Conservation (phyloP, 768 basidiomycete species). For the Chalciporus piperatus region DNA sequence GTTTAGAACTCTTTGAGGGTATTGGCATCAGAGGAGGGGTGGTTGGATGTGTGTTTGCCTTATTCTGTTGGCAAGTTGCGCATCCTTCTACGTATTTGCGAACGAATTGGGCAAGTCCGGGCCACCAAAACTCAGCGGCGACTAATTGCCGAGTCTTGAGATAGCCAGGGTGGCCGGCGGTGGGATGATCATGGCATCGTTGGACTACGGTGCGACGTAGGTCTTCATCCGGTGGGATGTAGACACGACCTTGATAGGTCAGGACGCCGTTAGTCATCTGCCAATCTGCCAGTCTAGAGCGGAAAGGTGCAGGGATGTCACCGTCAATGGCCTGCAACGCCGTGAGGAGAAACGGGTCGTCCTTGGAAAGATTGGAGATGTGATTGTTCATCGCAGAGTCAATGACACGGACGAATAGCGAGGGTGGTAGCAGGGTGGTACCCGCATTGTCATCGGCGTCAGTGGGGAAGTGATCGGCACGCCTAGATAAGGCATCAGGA, state of each 20-base stretch:
- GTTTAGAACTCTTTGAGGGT: neutral
- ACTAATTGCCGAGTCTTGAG: no score
- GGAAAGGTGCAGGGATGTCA: neutral
- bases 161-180: no score
- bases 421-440: neutral
- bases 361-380: neutral
- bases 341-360: neutral
- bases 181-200: no score
- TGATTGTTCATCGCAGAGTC: neutral
- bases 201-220: no score
- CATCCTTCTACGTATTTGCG: conserved; percentile 27
- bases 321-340: neutral
- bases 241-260: neutral
- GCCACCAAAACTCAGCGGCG: no score
- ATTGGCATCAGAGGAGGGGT: neutral
- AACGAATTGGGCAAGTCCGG: neutral
- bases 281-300: no score
- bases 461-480: no score
- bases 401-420: neutral
- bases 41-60: neutral
- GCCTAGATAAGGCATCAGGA: neutral
- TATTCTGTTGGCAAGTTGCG: conserved; percentile 15
- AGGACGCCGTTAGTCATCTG: neutral
- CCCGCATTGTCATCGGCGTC: neutral
- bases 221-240: neutral